These are phyloP conservation scores for Colletotrichum zoysiae DNA, from an alignment of 2,329 filamentous ascomycete species.

Conservation along the genomic window DNA sequence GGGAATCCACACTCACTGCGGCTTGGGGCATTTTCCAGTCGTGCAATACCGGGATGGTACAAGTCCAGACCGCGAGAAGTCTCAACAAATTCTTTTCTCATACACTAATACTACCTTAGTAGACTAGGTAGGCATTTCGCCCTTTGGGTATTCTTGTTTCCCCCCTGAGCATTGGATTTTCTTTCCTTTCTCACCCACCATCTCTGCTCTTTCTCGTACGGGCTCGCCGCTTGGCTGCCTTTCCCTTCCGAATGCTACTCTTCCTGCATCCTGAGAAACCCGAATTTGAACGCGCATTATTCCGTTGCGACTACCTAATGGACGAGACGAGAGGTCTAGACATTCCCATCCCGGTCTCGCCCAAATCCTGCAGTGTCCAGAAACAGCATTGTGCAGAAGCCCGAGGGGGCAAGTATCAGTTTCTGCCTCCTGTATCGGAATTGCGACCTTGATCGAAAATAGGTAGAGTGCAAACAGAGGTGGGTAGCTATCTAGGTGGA, in stretches of 20 bases:
- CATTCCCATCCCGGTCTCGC: background rate
- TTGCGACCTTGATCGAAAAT: slow-evolving; percentile 25
- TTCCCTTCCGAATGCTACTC: slow-evolving; percentile 32
- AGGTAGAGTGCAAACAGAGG: slow-evolving; percentile 5
- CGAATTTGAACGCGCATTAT: slow-evolving; percentile 21
- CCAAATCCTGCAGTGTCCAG: background rate
- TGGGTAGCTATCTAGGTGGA: background rate
- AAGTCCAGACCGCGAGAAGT: slow-evolving; percentile 34
- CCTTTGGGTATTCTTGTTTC: background rate
- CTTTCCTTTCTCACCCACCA: slow-evolving; percentile 1
- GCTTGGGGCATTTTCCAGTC: slow-evolving; percentile 26
- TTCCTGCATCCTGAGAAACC: slow-evolving; percentile 26
- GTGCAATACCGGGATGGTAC: slow-evolving; percentile 38
- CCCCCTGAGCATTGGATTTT: background rate
- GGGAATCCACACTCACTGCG: slow-evolving; percentile 30
- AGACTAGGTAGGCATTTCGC: slow-evolving; percentile 2
- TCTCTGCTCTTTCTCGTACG: background rate
- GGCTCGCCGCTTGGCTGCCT: slow-evolving; percentile 26
- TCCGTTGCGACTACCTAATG: slow-evolving; percentile 12
- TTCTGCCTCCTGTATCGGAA: slow-evolving; percentile 21
- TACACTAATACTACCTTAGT: too few relatives aligned
- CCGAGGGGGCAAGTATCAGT: background rate
- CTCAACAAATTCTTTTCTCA: slow-evolving; percentile 43
- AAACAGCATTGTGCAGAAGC: slow-evolving; percentile 8
- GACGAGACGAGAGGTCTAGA: background rate